A percentile compares a stretch with the other conserved stretches of the same genome.
Evolutionary conservation across 345 rosid species (phyloP).

Genomic region (Psidium guajava): DNA sequence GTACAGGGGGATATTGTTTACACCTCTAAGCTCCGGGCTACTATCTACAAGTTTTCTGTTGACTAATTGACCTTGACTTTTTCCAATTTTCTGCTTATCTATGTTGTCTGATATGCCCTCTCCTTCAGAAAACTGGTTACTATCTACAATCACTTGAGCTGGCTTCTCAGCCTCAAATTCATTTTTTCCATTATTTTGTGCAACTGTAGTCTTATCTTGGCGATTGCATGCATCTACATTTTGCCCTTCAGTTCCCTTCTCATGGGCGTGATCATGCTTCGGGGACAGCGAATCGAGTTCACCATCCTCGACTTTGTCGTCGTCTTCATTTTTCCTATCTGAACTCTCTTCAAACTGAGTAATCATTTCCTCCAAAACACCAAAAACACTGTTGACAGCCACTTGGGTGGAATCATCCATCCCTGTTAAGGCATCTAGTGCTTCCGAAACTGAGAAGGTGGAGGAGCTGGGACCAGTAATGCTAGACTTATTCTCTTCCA

Average conservation of each 20-base stretch:
- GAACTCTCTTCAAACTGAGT: slow-evolving; percentile 58
- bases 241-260: slow-evolving; percentile 13
- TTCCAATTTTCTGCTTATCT: neutral
- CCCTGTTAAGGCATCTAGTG: slow-evolving; percentile 81
- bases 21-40: slow-evolving; percentile 6
- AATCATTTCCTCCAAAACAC: slow-evolving; percentile 86
- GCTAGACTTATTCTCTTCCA: slow-evolving; percentile 28
- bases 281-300: slow-evolving; percentile 7
- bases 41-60: slow-evolving; percentile 22
- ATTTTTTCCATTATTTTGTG: slow-evolving; percentile 12
- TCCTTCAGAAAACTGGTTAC: slow-evolving; percentile 3
- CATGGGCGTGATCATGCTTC: slow-evolving; percentile 12
- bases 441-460: slow-evolving; percentile 54
- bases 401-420: slow-evolving; percentile 94
- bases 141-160: neutral
- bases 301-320: slow-evolving; percentile 20
- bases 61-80: slow-evolving; percentile 15
- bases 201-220: slow-evolving; percentile 12
- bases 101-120: neutral
- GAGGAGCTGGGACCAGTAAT: slow-evolving; percentile 24
- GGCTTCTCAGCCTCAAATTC: slow-evolving; percentile 17
- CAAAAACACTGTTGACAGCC: slow-evolving; percentile 92
- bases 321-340: slow-evolving; percentile 24
- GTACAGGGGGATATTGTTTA: slow-evolving; percentile 25
- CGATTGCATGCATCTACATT: neutral